A percentile compares a stretch with the other conserved stretches of the same genome.
These are phyloP conservation scores for Phialocephala sp. DNA, from an alignment of 2,329 filamentous ascomycete species.

Conservation along the genomic window DNA sequence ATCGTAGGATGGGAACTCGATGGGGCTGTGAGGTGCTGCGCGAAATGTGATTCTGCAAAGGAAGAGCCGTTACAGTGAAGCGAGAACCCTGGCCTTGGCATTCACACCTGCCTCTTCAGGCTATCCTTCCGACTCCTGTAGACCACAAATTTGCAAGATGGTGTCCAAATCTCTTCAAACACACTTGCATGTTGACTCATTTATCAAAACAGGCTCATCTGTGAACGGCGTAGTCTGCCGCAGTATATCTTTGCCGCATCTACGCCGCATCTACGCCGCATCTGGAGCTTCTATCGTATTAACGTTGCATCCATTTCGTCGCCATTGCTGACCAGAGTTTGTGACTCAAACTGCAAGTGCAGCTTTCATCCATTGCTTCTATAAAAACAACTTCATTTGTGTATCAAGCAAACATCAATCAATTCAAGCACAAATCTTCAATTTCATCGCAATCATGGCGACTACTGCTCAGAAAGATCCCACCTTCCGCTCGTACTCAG, in stretches of 20 bases:
- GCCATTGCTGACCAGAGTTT: neutral
- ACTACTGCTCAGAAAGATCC: constrained; percentile 28
- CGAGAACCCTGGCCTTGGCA: constrained; percentile 4
- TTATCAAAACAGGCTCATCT: neutral
- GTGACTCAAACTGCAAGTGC: constrained; percentile 1
- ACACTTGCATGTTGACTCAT: constrained; percentile 4
- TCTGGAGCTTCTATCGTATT: no score
- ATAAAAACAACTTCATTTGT: neutral
- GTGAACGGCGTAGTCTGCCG: neutral
- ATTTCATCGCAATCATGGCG: constrained; percentile 6
- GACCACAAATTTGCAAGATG: no score
- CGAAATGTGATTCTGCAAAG: neutral
- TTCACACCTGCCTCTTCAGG: constrained; percentile 2
- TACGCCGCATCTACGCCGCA: no score
- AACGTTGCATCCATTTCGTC: no score
- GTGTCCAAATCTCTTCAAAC: neutral
- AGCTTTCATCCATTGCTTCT: neutral
- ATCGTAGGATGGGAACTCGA: neutral
- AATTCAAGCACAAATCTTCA: neutral
- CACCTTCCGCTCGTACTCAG: constrained; percentile 39
- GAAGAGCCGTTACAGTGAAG: constrained; percentile 5
- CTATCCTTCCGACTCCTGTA: neutral
- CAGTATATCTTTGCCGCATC: no score
- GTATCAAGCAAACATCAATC: neutral
- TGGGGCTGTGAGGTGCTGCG: neutral